Evolutionary conservation across 2,329 filamentous ascomycete genomes (phyloP).

Genomic region (Pseudogymnoascus destructans): DNA sequence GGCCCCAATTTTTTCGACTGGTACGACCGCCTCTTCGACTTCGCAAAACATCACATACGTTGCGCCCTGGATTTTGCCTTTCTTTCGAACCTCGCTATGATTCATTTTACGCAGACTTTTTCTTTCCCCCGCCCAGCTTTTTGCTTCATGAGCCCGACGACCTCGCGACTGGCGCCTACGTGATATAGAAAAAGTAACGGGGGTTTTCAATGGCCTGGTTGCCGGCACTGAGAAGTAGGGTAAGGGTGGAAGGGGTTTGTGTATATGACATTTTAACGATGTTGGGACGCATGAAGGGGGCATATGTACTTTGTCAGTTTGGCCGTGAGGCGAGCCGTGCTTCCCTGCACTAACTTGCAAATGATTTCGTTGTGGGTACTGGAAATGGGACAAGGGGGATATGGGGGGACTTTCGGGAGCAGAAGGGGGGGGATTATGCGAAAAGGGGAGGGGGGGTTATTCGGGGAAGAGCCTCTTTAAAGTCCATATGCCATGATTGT

Average conservation of each 20-base stretch:
- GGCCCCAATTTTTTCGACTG: background rate
- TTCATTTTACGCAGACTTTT: background rate
- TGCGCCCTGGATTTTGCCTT: background rate
- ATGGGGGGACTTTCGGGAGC: background rate
- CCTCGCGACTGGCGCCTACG: background rate
- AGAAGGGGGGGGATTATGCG: background rate
- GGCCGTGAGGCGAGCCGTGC: background rate
- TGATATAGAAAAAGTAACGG: background rate
- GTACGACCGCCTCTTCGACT: conserved; percentile 13
- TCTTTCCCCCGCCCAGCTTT: background rate
- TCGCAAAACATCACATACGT: conserved; percentile 10
- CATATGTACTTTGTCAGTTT: background rate
- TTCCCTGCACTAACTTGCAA: background rate
- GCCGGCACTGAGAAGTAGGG: background rate
- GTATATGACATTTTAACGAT: conserved; percentile 1
- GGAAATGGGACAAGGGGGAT: background rate
- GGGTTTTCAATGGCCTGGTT: background rate
- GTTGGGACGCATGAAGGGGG: background rate
- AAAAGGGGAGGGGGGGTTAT: background rate
- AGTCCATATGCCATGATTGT: background rate
- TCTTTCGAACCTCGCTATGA: background rate
- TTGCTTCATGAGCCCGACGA: background rate
- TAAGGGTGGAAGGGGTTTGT: background rate
- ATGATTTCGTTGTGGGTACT: background rate
- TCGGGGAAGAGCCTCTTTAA: background rate